These are phyloP conservation scores for Colletotrichum phormii DNA, from an alignment of 2,329 filamentous ascomycete species.

Conservation along the genomic window DNA sequence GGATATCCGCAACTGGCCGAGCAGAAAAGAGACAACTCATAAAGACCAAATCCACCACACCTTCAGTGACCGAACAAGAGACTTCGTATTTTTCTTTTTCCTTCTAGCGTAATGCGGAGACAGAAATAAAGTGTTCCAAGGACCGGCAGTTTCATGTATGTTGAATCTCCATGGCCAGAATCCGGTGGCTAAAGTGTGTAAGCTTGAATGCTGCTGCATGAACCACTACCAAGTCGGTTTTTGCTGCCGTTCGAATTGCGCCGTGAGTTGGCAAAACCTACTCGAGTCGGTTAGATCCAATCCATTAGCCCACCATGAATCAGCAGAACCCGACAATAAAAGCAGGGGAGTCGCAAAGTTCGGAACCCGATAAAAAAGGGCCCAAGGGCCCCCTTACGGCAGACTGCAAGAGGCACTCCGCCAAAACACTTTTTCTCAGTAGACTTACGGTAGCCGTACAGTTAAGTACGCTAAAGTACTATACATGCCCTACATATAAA, in stretches of 20 bases:
- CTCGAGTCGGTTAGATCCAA: slow-evolving; percentile 1
- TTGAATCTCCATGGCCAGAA: slow-evolving; percentile 9
- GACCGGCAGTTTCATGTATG: slow-evolving; percentile 17
- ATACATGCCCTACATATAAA: no score
- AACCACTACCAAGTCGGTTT: slow-evolving; percentile 20
- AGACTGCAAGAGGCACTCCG: no score
- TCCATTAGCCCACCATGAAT: background rate
- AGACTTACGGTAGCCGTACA: no score
- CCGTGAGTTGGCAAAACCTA: background rate
- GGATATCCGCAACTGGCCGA: slow-evolving; percentile 2
- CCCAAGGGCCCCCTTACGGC: background rate
- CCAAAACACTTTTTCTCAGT: no score
- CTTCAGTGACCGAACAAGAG: background rate
- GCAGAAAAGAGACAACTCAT: background rate
- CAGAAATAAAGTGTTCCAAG: slow-evolving; percentile 1
- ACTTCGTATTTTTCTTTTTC: background rate
- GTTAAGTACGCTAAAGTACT: no score
- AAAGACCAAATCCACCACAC: no score
- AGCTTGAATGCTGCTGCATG: background rate
- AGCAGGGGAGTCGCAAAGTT: background rate
- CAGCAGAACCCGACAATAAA: background rate
- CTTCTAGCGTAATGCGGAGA: slow-evolving; percentile 17
- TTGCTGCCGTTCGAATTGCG: slow-evolving; percentile 21
- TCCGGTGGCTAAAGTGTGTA: background rate
- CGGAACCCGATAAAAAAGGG: background rate